Base-by-base conservation (phyloP, 495 filamentous ascomycete species). In the Penicillium angulare region DNA sequence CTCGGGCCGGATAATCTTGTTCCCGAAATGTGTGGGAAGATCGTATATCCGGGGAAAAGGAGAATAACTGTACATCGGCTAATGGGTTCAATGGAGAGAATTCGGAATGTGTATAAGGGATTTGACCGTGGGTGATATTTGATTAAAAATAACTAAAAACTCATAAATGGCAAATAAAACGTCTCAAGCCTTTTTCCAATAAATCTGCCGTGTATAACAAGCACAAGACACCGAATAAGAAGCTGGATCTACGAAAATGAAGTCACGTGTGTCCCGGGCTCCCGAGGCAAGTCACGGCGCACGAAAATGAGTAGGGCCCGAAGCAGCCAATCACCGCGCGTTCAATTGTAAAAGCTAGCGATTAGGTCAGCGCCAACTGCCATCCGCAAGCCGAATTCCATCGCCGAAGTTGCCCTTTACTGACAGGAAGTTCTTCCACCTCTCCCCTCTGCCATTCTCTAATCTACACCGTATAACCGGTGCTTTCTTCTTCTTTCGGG, bases 301-400 rank as follows among this genome's bases (percentile, higher is more conserved):
- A 46, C 43, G 43, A 46, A 46, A 46, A 46, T 46, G 43, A 46
- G 31, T 29, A 33, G 43, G 43, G 15, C 43, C 43, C 27, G 29
- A 13, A 12, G 16, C 3, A 39, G 31, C 49, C 49, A 52, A 44
- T 52, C 49, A 34, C 0, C 8, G 24, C 34, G 24, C 50, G 50
- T 18, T 41, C 42, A 52, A 45, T 52, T 36, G 50, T 45, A 43
- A 46, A 43, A 43, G 43, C 20, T 23, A 5, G 22, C 9, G 50
- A 39, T 72, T 75, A 71, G 58, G 66, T 76, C 69, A 76, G 63
- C 65, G 51, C 64, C 57, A 66, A 70, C 66, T 66, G 63, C 61
- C 67, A 66, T 62, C 65, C 57, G 59, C 61, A 59, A 60, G 50
- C 53, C 59, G 39, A 55, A 59, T 49, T 58, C 59, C 57, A 31